These are phyloP conservation scores for Jatropha podagrica DNA, from an alignment of 441 rosid species.

Conservation along the genomic window DNA sequence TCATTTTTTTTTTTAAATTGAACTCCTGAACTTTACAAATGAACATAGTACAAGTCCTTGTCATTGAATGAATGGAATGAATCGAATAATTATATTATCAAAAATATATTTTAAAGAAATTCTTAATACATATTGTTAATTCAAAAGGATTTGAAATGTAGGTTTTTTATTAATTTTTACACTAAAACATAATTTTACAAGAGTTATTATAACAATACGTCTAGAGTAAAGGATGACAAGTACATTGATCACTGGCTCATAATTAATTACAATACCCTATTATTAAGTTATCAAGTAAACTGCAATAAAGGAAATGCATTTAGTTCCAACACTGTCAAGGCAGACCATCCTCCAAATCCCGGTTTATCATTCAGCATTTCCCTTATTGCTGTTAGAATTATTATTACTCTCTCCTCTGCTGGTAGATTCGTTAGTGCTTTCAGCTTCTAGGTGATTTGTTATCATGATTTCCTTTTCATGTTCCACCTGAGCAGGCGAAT, in stretches of 20 bases:
- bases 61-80: too few relatives aligned
- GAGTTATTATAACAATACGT: too few relatives aligned
- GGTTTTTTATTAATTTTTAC: too few relatives aligned
- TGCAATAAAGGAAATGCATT: background rate
- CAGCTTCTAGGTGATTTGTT: constrained; percentile 17
- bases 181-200: too few relatives aligned
- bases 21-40: too few relatives aligned
- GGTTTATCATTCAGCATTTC: constrained; percentile 14
- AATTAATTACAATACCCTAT: constrained; percentile 9
- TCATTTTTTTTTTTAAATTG: too few relatives aligned
- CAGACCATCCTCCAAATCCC: background rate
- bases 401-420: background rate
- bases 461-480: constrained; percentile 14
- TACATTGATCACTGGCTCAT: background rate
- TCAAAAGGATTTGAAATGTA: too few relatives aligned
- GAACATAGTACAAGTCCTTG: too few relatives aligned
- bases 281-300: background rate
- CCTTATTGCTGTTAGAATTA: constrained; percentile 24
- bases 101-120: too few relatives aligned
- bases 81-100: too few relatives aligned
- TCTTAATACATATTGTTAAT: too few relatives aligned
- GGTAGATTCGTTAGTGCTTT: constrained; percentile 20
- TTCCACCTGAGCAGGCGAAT: constrained; percentile 12
- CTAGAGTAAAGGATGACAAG: background rate
- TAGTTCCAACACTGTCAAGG: background rate